Conservation (phyloP, 176 grass and related monocot genomes). For the Ensete glaucum region DNA sequence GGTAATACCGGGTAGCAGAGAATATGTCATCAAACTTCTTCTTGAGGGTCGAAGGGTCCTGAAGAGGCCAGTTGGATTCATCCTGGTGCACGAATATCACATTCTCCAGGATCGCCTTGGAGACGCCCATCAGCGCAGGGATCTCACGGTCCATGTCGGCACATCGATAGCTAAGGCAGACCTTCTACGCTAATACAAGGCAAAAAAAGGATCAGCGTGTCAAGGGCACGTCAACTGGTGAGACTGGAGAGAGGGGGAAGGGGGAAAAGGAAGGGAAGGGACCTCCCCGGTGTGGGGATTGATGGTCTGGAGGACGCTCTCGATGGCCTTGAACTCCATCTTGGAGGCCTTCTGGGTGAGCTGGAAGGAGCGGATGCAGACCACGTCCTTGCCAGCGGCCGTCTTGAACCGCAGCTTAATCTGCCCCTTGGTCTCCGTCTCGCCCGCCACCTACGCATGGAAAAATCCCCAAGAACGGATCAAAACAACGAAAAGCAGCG, state of each 20-base stretch:
- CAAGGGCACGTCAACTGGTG: too few relatives aligned
- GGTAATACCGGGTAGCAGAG: constrained; percentile 79
- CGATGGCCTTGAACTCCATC: constrained; percentile 98
- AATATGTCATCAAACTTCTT: constrained; percentile 99
- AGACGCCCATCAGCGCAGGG: constrained; percentile 93
- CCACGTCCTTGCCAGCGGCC: constrained; percentile 86
- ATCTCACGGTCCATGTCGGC: constrained; percentile 98
- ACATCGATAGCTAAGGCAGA: constrained; percentile 95
- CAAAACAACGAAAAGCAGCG: not conserved
- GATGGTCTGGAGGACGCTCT: constrained; percentile 94
- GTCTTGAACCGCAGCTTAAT: constrained; percentile 94
- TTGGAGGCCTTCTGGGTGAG: constrained; percentile 96
- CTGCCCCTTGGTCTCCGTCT: constrained; percentile 87
- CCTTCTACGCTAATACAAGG: constrained; percentile 60
- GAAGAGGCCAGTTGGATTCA: constrained; percentile 91
- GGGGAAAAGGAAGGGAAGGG: constrained; percentile 3
- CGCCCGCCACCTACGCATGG: constrained; percentile 62
- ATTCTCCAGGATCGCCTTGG: constrained; percentile 92
- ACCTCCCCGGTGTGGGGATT: constrained; percentile 94
- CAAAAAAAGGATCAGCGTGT: constrained; percentile 13
- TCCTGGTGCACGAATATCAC: constrained; percentile 99
- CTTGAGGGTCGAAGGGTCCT: constrained; percentile 92
- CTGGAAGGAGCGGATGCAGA: constrained; percentile 95
- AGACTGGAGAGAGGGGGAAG: not conserved
- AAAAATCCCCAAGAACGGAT: not conserved